These are phyloP conservation scores for Volutella citrinella DNA, from an alignment of 2,329 filamentous ascomycete species.

Conservation along the genomic window DNA sequence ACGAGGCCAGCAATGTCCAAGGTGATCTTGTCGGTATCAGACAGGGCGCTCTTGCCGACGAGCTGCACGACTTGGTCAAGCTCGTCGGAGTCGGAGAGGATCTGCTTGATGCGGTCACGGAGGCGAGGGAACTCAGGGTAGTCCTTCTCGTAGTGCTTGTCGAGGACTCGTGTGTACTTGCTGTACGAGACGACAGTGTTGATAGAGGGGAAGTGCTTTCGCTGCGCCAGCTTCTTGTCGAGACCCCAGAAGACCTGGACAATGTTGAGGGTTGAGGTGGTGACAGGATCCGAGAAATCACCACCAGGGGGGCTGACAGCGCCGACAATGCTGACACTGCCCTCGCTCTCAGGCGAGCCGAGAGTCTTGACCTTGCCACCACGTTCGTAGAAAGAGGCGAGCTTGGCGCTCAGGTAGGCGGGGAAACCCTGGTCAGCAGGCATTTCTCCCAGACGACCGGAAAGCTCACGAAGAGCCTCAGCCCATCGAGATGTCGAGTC, in stretches of 20 bases:
- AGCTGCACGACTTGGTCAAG: constrained; percentile 98
- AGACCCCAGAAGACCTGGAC: constrained; percentile 99
- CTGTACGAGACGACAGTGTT: constrained; percentile 94
- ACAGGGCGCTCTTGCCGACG: constrained; percentile 94
- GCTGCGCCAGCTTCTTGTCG: constrained; percentile 98
- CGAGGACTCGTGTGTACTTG: constrained; percentile 87
- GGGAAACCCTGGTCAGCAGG: constrained; percentile 99
- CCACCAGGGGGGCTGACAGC: constrained; percentile 96
- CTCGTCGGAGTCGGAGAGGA: constrained; percentile 93
- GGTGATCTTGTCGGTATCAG: constrained; percentile 97
- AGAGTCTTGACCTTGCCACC: constrained; percentile 83
- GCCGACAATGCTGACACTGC: constrained; percentile 96
- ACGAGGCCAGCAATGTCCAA: constrained; percentile 86
- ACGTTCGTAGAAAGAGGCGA: constrained; percentile 99
- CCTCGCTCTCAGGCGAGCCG: constrained; percentile 82
- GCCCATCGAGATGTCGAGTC: constrained; percentile 98
- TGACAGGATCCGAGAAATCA: constrained; percentile 99
- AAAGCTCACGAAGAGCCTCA: constrained; percentile 97
- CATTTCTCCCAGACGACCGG: constrained; percentile 98
- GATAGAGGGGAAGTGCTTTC: constrained; percentile 98
- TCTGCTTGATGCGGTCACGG: constrained; percentile 88
- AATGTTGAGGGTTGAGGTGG: constrained; percentile 87
- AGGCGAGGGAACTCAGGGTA: constrained; percentile 92
- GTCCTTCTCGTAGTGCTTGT: constrained; percentile 92
- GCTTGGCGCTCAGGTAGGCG: constrained; percentile 92